These are phyloP conservation scores for Pythium brassicae DNA, from an alignment of 352 stramenopile genomes.

Conservation along the genomic window DNA sequence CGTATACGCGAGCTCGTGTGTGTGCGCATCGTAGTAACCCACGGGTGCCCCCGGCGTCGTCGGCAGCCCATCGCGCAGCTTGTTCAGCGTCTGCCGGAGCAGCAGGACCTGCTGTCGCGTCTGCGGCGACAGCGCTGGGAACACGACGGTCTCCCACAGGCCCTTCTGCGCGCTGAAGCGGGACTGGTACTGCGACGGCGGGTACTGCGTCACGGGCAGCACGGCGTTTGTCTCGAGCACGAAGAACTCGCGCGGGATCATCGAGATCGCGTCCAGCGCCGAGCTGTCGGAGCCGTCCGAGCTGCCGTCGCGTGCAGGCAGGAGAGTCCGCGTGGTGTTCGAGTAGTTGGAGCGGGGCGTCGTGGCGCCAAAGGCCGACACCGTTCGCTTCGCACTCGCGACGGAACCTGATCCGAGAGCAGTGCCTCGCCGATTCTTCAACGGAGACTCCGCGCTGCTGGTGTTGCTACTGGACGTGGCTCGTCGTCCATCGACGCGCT, in stretches of 20 bases:
- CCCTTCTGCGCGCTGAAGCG: conserved; percentile 25
- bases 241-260: conserved; percentile 77
- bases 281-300: not conserved
- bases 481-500: conserved; percentile 17
- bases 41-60: not conserved
- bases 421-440: not conserved
- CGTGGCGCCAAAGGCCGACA: too few species aligned
- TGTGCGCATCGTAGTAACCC: not conserved
- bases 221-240: conserved; percentile 69
- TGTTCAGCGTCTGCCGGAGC: conserved; percentile 54
- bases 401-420: not conserved
- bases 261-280: conserved; percentile 25
- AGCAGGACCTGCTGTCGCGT: conserved; percentile 70
- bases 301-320: not conserved
- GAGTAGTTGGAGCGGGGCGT: too few species aligned
- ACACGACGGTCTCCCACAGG: conserved; percentile 72
- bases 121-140: conserved; percentile 55
- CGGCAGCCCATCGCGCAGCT: conserved; percentile 29
- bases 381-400: too few species aligned
- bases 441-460: not conserved
- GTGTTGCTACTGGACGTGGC: conserved; percentile 6
- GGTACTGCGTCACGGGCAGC: conserved; percentile 43
- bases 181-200: conserved; percentile 55
- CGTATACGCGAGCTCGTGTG: conserved; percentile 34
- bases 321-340: not conserved